Base-by-base conservation (phyloP, 306 rosid genomes). In the Acacia acuminata region DNA sequence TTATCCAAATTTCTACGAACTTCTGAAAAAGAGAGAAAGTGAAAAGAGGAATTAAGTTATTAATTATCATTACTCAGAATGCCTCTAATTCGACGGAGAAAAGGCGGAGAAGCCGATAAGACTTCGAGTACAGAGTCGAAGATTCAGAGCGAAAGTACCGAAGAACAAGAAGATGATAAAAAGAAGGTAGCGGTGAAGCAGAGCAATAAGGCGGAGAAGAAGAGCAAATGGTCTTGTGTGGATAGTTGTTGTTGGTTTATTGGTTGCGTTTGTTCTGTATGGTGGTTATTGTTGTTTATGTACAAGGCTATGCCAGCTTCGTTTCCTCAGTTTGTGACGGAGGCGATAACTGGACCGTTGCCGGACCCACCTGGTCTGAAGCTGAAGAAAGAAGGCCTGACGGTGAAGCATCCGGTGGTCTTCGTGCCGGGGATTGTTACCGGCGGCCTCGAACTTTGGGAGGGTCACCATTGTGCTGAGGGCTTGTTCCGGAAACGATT, bases 391-490 rank as follows among this genome's bases (percentile, higher is more conserved):
- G 97, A 93, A 68, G 96, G 96, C 56, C 79, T 91, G 75, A 85
- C 13, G 56, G 96, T 27, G 65, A 88, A 87, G 86, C 97, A 93
- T 22, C 97, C 97, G 50, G 96, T 93, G 84, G 93, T 93, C 51
- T 93, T 93, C 51, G 97, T 93, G 64, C 96, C 96, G 0, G 94
- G 96, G 16, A 93, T 93, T 45, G 96, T 93, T 67, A 93, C 94
- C 4, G 94, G 97, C 20, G 96, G 93, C 25, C 97, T 93, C 27
- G 96, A 93, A 48, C 85, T 93, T 9, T 93, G 97, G 97, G 97
- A 91, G 81, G 97, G 97, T 34, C 97, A 84, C 43, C 92, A 82
- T 19, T 93, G 94, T 78, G 88, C 96, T 0, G 94, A 93, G 9
- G 96, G 94, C 13, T 76, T 93, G 77, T 90, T 93, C 85, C 82